phyloP scores from a whole-genome alignment of 768 basidiomycete species.

The Auriculariales sp. region DNA sequence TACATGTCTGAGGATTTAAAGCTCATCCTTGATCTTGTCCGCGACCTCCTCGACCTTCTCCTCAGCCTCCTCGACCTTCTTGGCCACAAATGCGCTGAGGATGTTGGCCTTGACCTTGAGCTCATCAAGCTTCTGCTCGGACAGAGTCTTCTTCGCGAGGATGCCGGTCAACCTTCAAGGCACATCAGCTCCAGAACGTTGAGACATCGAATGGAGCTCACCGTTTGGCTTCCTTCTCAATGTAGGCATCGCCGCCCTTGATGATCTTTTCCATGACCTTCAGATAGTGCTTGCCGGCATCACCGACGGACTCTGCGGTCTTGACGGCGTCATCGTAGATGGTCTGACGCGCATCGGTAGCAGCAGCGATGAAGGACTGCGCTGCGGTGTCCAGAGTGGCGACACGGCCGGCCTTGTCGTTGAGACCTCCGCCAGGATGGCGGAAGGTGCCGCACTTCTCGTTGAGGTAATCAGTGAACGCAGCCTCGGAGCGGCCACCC shows the following conservation, averaged over 20 bases:
- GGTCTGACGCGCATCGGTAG: conserved; percentile 37
- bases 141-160: conserved; percentile 62
- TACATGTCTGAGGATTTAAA: no score
- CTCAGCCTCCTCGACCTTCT: conserved; percentile 14
- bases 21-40: conserved; percentile 4
- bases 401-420: conserved; percentile 66
- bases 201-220: conserved; percentile 20
- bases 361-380: conserved; percentile 52
- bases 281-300: conserved; percentile 60
- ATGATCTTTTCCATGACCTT: conserved; percentile 82
- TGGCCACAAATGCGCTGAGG: conserved; percentile 40
- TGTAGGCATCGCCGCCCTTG: conserved; percentile 53
- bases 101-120: conserved; percentile 88
- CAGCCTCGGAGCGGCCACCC: conserved; percentile 55
- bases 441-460: conserved; percentile 78
- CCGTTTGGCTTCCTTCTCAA: conserved; percentile 79
- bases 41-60: conserved; percentile 14
- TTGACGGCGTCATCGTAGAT: conserved; percentile 50
- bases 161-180: conserved; percentile 52
- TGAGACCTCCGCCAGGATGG: conserved; percentile 67
- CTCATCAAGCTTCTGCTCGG: conserved; percentile 75
- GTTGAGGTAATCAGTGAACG: conserved; percentile 68
- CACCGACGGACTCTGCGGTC: conserved; percentile 36
- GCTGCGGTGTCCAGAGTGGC: conserved; percentile 67
- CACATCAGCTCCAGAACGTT: conserved; percentile 9